Conservation (phyloP, 208 protist genomes). For the Trypanosoma cruzi region DNA sequence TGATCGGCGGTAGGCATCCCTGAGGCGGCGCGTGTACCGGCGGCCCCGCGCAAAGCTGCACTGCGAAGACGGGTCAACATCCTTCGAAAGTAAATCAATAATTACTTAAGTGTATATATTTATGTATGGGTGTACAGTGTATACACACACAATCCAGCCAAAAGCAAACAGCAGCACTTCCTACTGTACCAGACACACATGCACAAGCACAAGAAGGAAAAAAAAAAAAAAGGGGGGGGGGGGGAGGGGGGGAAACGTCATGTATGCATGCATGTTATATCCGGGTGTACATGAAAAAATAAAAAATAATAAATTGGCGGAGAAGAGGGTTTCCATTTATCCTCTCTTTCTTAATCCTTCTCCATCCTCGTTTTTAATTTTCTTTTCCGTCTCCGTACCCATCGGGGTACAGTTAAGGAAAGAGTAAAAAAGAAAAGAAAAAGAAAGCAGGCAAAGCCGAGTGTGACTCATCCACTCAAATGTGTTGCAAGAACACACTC, state of each 20-base stretch:
- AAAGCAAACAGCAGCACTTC: not conserved
- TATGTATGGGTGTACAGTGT: not conserved
- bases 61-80: slow-evolving; percentile 71
- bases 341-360: not conserved
- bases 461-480: not conserved
- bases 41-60: slow-evolving; percentile 44
- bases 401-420: not conserved
- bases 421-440: slow-evolving; percentile 21
- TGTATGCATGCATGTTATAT: not conserved
- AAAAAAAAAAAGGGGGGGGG: too few species aligned
- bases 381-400: not conserved
- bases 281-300: slow-evolving; percentile 10
- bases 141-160: not conserved
- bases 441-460: not conserved
- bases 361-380: not conserved
- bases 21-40: slow-evolving; percentile 32
- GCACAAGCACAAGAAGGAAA: too few species aligned
- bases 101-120: slow-evolving; percentile 9
- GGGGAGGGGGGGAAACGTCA: too few species aligned
- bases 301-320: slow-evolving; percentile 25
- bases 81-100: slow-evolving; percentile 13
- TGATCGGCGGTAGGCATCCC: slow-evolving; percentile 42
- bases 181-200: not conserved
- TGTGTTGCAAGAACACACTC: not conserved
- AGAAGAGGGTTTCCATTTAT: too few species aligned